Evolutionary conservation across 106 monocot genomes (phyloP).

Genomic region (Triglochin maritima): DNA sequence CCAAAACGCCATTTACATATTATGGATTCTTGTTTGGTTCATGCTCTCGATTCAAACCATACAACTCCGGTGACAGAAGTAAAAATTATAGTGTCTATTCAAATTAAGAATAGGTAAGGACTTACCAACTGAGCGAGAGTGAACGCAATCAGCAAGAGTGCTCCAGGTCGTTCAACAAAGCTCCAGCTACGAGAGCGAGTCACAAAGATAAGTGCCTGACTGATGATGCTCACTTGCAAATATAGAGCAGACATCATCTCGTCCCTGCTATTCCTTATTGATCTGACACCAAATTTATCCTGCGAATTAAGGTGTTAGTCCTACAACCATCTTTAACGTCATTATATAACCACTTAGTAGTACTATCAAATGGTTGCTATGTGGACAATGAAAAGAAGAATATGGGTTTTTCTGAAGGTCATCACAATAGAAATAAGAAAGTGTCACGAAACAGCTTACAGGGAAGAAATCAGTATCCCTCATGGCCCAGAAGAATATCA

Average conservation of each 20-base stretch:
- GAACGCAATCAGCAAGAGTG: slow-evolving; percentile 46
- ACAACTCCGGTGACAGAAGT: not conserved
- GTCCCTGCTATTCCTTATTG: slow-evolving; percentile 37
- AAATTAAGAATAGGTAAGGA: not conserved
- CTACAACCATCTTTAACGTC: not conserved
- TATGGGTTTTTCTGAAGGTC: not conserved
- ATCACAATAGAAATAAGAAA: not conserved
- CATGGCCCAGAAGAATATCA: slow-evolving; percentile 79
- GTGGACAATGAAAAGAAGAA: not conserved
- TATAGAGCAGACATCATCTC: slow-evolving; percentile 72
- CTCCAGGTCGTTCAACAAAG: slow-evolving; percentile 58
- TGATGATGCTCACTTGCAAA: slow-evolving; percentile 77
- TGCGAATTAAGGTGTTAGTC: not conserved
- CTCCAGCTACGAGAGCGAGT: slow-evolving; percentile 71
- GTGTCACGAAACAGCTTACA: slow-evolving; percentile 15
- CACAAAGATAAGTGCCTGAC: slow-evolving; percentile 74
- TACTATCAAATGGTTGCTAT: not conserved
- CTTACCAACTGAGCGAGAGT: slow-evolving; percentile 64
- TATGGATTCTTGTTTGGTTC: not conserved
- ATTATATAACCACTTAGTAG: too few relatives aligned
- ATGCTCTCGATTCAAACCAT: not conserved
- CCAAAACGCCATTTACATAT: not conserved
- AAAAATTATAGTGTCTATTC: not conserved
- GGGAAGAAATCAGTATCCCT: slow-evolving; percentile 64
- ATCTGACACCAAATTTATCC: slow-evolving; percentile 56